Evolutionary conservation across 805 yeast genomes (phyloP).

Genomic region (Candida khao-thaluensis): DNA sequence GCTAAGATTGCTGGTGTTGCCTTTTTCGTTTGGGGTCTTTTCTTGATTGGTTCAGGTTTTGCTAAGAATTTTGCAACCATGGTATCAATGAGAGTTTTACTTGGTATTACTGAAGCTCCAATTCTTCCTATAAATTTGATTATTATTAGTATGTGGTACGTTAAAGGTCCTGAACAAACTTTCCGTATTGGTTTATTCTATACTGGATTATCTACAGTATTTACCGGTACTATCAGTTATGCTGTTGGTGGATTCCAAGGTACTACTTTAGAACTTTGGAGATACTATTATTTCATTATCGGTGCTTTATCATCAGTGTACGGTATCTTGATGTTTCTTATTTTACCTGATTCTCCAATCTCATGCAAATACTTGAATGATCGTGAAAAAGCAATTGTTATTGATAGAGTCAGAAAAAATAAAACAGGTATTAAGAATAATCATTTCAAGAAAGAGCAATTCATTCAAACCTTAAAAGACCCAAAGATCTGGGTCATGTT

Average conservation of each 20-base stretch:
- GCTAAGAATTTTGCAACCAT: slow-evolving; percentile 20
- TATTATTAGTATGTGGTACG: slow-evolving; percentile 51
- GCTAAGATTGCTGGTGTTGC: slow-evolving; percentile 30
- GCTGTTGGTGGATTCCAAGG: slow-evolving; percentile 36
- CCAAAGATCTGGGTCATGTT: slow-evolving; percentile 23
- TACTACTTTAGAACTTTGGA: slow-evolving; percentile 6
- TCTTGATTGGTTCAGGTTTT: slow-evolving; percentile 26
- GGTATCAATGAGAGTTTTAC: slow-evolving; percentile 17
- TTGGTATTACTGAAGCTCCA: slow-evolving; percentile 28
- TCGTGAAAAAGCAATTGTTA: slow-evolving; percentile 52
- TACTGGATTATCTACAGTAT: slow-evolving; percentile 25
- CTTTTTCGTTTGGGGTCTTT: slow-evolving; percentile 32
- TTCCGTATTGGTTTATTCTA: slow-evolving; percentile 27
- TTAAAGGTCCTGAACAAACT: slow-evolving; percentile 42
- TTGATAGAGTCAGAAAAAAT: slow-evolving; percentile 34
- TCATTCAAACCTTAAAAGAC: slow-evolving; percentile 50
- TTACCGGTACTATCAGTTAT: slow-evolving; percentile 38
- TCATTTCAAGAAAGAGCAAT: slow-evolving; percentile 46
- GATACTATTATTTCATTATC: slow-evolving; percentile 32
- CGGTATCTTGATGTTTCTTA: slow-evolving; percentile 20
- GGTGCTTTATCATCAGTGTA: slow-evolving; percentile 52
- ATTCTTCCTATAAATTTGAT: slow-evolving; percentile 34
- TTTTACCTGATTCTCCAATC: slow-evolving; percentile 59
- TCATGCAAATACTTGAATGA: slow-evolving; percentile 45
- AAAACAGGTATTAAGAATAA: slow-evolving; percentile 39